These are phyloP conservation scores for Gremmenia infestans DNA, from an alignment of 2,329 filamentous ascomycete genomes.

Conservation along the genomic window DNA sequence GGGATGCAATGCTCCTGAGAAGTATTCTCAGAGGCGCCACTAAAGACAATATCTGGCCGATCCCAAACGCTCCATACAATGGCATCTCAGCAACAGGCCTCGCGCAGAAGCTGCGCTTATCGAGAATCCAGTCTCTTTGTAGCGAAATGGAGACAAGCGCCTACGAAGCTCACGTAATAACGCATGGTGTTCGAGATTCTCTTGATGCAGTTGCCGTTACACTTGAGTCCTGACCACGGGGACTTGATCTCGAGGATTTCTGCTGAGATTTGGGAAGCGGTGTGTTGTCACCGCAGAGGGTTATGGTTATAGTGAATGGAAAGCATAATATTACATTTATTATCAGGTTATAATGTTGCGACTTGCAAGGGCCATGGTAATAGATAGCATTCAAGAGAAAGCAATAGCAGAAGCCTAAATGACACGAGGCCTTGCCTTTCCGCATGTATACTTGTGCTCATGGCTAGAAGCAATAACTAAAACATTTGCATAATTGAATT, in stretches of 20 bases:
- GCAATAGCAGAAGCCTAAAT: too few species aligned
- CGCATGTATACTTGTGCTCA: too few species aligned
- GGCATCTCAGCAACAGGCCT: conserved; percentile 6
- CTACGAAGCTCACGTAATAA: background rate
- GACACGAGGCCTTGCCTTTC: too few species aligned
- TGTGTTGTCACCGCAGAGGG: too few species aligned
- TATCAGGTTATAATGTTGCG: too few species aligned
- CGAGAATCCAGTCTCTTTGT: conserved; percentile 5
- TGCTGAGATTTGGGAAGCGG: background rate
- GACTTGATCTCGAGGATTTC: background rate
- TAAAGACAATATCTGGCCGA: conserved; percentile 8
- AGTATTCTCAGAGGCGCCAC: conserved; percentile 10
- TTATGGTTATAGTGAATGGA: too few species aligned
- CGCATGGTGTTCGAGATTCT: background rate
- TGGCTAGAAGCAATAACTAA: too few species aligned
- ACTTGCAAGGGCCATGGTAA: too few species aligned
- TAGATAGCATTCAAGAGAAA: too few species aligned
- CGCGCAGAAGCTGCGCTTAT: conserved; percentile 2
- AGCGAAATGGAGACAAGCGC: background rate
- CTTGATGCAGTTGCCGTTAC: background rate
- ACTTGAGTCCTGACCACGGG: background rate
- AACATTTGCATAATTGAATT: too few species aligned
- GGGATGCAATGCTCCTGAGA: conserved; percentile 10
- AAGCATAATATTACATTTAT: too few species aligned
- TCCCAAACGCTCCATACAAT: conserved; percentile 6